Evolutionary conservation across 257 asterid genomes (phyloP), one percentile per base, ranked within the genome.

Genomic region (Rhazya stricta): DNA sequence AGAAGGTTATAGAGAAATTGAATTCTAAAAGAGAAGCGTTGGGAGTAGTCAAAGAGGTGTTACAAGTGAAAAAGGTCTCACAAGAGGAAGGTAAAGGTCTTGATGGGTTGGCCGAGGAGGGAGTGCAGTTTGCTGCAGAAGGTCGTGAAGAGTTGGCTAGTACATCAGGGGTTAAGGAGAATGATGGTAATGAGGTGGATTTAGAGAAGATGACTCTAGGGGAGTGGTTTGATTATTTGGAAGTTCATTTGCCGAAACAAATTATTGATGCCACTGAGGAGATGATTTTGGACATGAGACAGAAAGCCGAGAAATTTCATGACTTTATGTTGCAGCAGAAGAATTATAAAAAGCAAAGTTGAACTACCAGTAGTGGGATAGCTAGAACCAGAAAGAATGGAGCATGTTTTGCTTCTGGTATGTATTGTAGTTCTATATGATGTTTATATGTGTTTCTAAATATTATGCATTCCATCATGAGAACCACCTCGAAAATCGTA

Each of bases 171-270:
- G 57, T 71, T 58, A 80, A 67, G 73, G 74, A 72, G 37, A 76
- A 73, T 12, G 66, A 11, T 67, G 76, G 58, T 5, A 50, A 51
- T 39, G 79, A 63, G 80, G 76, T 41, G 23, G 88, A 83, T 78
- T 78, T 90, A 77, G 90, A 89, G 82, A 87, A 79, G 46, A 90
- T 89, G 96, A 88, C 86, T 8, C 69, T 90, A 5, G 90, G 96
- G 34, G 90, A 87, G 58, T 92, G 96, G 96, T 73, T 91, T 36
- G 91, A 87, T 29, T 83, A 74, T 74, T 75, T 90, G 86, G 94
- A 88, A 54, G 85, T 57, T 57, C 56, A 46, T 78, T 80, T 87
- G 69, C 91, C 94, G 23, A 82, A 90, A 73, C 96, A 89, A 72
- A 89, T 84, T 74, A 67, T 87, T n/a, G 91, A 84, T 32, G 82